Evolutionary conservation across 768 basidiomycete species (phyloP).

Genomic region (Phanerodontia chrysosporium): DNA sequence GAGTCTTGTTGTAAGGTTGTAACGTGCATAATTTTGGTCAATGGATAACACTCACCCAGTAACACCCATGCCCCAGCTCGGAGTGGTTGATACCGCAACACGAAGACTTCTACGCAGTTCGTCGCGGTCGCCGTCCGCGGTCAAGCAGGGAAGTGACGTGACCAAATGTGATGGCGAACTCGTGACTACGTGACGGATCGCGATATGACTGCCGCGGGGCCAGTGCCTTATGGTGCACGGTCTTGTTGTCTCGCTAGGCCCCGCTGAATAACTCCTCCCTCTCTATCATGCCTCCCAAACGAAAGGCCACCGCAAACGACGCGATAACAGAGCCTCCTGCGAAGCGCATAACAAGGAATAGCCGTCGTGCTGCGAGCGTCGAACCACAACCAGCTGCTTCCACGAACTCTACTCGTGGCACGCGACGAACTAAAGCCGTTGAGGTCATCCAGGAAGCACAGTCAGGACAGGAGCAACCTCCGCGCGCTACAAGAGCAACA

Average conservation of each 20-base stretch:
- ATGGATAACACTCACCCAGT: constrained; percentile 14
- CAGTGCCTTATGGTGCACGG: neutral
- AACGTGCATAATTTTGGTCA: neutral
- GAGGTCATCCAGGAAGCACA: neutral
- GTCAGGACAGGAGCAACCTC: no score
- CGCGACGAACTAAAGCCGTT: neutral
- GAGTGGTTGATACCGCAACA: no score
- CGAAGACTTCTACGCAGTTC: no score
- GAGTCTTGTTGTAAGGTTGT: constrained; percentile 38
- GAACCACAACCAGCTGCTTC: neutral
- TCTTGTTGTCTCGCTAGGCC: no score
- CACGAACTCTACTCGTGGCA: neutral
- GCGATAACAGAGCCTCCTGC: constrained; percentile 13
- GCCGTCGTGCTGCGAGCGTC: neutral
- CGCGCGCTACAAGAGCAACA: neutral
- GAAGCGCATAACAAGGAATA: constrained; percentile 17
- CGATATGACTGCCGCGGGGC: neutral
- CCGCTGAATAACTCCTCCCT: no score
- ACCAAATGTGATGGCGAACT: neutral
- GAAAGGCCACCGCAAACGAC: constrained; percentile 20
- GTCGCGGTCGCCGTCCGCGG: neutral
- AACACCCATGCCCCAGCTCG: constrained; percentile 15
- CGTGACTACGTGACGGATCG: constrained; percentile 9
- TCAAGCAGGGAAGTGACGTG: neutral
- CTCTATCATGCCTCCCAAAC: constrained; percentile 32